These are phyloP conservation scores for Yarrowia phangngaensis DNA, from an alignment of 805 yeast species.

Conservation along the genomic window DNA sequence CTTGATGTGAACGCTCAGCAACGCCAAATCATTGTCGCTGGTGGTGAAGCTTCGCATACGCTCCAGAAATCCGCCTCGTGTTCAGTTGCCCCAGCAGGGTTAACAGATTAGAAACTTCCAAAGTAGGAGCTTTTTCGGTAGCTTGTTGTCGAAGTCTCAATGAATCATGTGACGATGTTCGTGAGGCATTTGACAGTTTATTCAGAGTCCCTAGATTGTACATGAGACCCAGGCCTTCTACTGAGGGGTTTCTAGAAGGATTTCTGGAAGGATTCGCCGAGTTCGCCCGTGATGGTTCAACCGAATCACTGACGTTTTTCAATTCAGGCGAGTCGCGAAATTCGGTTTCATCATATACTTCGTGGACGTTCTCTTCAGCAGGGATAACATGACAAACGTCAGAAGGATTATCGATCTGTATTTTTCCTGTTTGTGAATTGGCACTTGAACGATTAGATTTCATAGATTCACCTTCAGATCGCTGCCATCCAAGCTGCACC, in stretches of 20 bases:
- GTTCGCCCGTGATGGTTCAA: conserved; percentile 9
- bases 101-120: conserved; percentile 16
- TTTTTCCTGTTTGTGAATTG: no score
- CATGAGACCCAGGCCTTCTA: conserved; percentile 12
- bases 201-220: conserved; percentile 6
- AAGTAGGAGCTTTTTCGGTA: conserved; percentile 20
- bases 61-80: no score
- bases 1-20: no score
- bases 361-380: conserved; percentile 5
- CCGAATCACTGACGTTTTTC: conserved; percentile 16
- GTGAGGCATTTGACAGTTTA: conserved; percentile 17
- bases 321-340: conserved; percentile 17
- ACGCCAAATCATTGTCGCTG: no score
- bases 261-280: conserved; percentile 20
- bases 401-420: no score
- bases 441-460: no score
- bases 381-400: no score
- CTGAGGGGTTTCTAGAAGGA: conserved; percentile 17
- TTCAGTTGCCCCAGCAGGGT: no score
- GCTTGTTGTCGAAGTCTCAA: conserved; percentile 11
- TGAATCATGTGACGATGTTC: conserved; percentile 18
- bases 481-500: no score
- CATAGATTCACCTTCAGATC: no score
- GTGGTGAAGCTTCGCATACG: no score
- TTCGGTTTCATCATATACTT: conserved; percentile 17